phyloP scores from a whole-genome alignment of 108 stramenopile species.

The Cyclotella cryptica region DNA sequence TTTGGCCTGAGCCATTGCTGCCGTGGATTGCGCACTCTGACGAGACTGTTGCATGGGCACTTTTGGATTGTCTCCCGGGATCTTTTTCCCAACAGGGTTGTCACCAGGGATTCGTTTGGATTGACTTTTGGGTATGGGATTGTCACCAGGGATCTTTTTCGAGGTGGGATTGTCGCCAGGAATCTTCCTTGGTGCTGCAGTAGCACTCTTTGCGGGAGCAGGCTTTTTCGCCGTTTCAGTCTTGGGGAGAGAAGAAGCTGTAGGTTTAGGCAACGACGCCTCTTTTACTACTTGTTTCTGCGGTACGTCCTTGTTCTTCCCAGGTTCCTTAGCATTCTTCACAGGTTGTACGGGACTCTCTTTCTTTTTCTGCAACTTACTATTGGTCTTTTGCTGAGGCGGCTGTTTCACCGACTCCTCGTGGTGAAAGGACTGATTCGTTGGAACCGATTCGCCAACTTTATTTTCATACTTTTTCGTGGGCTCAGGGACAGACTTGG shows the following conservation, averaged over 20 bases:
- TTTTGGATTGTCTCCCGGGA: conserved; percentile 54
- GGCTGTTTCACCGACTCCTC: conserved; percentile 1
- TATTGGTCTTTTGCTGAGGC: not conserved
- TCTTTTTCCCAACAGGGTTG: conserved; percentile 38
- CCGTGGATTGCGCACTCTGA: conserved; percentile 9
- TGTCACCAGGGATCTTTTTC: conserved; percentile 37
- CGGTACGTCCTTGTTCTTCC: conserved; percentile 16
- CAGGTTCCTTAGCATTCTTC: conserved; percentile 22
- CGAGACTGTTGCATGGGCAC: conserved; percentile 43
- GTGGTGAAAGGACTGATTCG: not conserved
- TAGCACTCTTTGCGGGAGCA: not conserved
- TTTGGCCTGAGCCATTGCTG: conserved; percentile 9
- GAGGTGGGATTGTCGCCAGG: not conserved
- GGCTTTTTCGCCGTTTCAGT: conserved; percentile 26
- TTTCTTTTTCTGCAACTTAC: conserved; percentile 47
- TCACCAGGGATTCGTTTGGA: conserved; percentile 27
- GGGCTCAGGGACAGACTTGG: not conserved
- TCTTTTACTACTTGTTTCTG: conserved; percentile 2
- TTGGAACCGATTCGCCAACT: conserved; percentile 14
- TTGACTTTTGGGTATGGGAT: conserved; percentile 24
- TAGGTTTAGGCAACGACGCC: conserved; percentile 20
- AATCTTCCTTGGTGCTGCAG: not conserved
- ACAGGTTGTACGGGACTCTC: not conserved
- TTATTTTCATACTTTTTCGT: not conserved
- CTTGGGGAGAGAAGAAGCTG: conserved; percentile 16